Evolutionary conservation across 208 protist species (phyloP).

Genomic region (Crithidia fasciculata): DNA sequence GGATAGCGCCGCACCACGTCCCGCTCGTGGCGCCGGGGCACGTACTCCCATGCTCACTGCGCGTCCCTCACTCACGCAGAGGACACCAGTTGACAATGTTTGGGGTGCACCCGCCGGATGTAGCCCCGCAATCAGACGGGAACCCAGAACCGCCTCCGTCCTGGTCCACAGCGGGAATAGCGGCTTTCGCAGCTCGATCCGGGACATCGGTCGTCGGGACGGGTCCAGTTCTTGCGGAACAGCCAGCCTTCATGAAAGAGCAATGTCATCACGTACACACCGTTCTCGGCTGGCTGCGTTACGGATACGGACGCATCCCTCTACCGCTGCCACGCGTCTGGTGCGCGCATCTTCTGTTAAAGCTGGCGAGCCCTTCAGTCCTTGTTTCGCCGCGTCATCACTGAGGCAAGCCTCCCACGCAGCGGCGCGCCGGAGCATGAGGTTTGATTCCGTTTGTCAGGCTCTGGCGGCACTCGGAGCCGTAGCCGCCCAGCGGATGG

Average conservation of each 20-base stretch:
- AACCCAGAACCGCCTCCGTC: not conserved
- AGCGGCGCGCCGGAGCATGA: no score
- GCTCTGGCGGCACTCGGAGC: no score
- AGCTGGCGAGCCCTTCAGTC: not conserved
- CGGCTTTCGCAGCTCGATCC: constrained; percentile 13
- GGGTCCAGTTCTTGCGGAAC: not conserved
- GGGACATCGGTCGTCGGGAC: constrained; percentile 2
- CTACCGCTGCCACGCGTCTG: not conserved
- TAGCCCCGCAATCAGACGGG: no score
- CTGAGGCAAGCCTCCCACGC: no score
- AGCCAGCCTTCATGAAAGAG: not conserved
- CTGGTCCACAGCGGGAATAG: not conserved
- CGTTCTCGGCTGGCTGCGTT: not conserved
- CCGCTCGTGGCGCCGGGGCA: not conserved
- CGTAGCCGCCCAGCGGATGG: no score
- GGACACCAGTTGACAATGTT: not conserved
- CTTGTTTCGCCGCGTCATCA: constrained; percentile 2
- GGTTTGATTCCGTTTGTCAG: no score
- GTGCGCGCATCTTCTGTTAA: no score
- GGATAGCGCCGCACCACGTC: not conserved
- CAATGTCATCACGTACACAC: not conserved
- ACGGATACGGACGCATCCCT: not conserved
- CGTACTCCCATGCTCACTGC: not conserved
- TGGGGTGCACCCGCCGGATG: not conserved
- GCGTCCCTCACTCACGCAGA: not conserved